Evolutionary conservation across 2,329 filamentous ascomycete genomes (phyloP).

Genomic region (Coniochaeta ligniaria): DNA sequence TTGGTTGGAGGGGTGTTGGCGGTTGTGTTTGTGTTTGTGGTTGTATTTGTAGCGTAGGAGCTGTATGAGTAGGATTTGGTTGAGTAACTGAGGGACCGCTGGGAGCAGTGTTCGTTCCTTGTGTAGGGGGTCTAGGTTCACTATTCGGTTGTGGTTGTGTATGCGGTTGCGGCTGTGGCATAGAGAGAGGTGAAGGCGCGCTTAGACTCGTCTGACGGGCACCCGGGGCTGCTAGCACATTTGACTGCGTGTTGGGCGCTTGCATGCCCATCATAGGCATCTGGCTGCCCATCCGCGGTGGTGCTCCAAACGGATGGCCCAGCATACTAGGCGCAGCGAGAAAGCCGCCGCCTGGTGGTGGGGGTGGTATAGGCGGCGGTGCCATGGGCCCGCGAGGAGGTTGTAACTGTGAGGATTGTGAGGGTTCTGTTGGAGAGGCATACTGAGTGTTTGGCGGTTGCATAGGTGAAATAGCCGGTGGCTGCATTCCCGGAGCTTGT

Average conservation of each 20-base stretch:
- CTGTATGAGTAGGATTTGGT: not conserved
- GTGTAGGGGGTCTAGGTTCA: not conserved
- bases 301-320: constrained; percentile 16
- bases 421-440: not conserved
- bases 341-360: constrained; percentile 11
- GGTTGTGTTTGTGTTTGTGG: not conserved
- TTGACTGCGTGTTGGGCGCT: constrained; percentile 12
- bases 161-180: constrained; percentile 6
- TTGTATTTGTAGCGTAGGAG: not conserved
- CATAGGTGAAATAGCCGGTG: not conserved
- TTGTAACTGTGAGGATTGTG: not conserved
- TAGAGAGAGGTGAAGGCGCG: constrained; percentile 13
- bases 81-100: not conserved
- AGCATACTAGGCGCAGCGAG: constrained; percentile 19
- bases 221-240: constrained; percentile 18
- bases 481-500: not conserved
- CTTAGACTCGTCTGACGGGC: constrained; percentile 9
- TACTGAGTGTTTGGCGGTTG: not conserved
- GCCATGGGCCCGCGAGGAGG: not conserved
- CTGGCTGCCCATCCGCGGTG: constrained; percentile 14
- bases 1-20: constrained; percentile 5
- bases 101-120: not conserved
- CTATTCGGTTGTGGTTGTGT: not conserved
- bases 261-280: constrained; percentile 17
- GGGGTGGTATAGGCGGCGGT: constrained; percentile 12